Base-by-base conservation (phyloP, 345 rosid genomes). In the Laguncularia racemosa region DNA sequence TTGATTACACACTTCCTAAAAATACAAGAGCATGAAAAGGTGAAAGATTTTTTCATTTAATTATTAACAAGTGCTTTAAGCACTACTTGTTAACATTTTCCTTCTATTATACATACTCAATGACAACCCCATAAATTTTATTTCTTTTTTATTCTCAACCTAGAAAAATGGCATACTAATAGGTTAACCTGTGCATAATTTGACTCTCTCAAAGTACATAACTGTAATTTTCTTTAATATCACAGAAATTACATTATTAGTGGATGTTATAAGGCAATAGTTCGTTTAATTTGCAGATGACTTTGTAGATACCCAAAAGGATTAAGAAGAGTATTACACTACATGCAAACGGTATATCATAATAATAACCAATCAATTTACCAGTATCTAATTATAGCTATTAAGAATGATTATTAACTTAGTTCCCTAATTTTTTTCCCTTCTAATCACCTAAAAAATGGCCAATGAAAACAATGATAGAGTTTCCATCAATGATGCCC, bases 381-480 rank as follows among this genome's bases (percentile, higher is more conserved):
- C 28, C 28, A 23, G 3, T 23, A 23, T n/a, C 28, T 23, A 23
- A 23, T 23, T 23, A 6, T 23, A 23, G 28, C 28, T 23, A 23
- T 23, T 6, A 23, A 23, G 28, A 23, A 23, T 1, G 28, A 23
- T 23, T 23, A 23, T 23, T 23, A 23, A 23, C 28, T 23, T 6
- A 23, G 28, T 23, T 23, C 6, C 19, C 11, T 9, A 48, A 48
- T 50, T 10, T 50, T 10, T 50, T n/a, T 50, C 28, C 13, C 18
- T 14, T n/a, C 26, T 13, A 13, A 44, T 1, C 38, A 54, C 18
- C 12, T 13, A 54, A 80, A 72, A 79, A 7, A 12, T 74, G 43
- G 77, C 67, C 3, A 71, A 69, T 60, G 52, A 21, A 38, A 68
- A 66, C 43, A 76, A 68, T 47, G 48, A 43, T 6, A 68, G 72